Conservation (phyloP, 495 filamentous ascomycete genomes). For the Hyaloscypha bicolor region DNA sequence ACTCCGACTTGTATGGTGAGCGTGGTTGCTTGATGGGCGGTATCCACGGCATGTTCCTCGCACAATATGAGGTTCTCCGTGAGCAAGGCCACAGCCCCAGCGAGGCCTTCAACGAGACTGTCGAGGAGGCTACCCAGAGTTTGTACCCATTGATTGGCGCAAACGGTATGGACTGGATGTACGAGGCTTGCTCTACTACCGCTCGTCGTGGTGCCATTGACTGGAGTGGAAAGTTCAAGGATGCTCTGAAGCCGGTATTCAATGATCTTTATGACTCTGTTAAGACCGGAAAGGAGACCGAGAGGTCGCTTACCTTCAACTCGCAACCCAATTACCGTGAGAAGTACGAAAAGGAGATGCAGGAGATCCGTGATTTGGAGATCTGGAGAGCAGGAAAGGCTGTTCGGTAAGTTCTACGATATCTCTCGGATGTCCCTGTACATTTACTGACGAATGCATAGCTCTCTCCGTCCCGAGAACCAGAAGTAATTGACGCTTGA, state of each 20-base stretch:
- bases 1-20: constrained; percentile 99
- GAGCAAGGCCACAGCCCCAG: constrained; percentile 95
- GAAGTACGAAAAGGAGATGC: constrained; percentile 94
- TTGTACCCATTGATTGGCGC: constrained; percentile 95
- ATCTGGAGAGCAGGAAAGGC: constrained; percentile 99
- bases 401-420: constrained; percentile 62
- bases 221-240: constrained; percentile 95
- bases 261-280: constrained; percentile 94
- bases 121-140: constrained; percentile 97
- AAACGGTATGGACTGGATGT: constrained; percentile 99
- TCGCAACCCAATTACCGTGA: constrained; percentile 90
- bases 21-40: constrained; percentile 99
- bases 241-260: constrained; percentile 96
- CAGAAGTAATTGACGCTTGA: constrained; percentile 60
- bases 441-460: constrained; percentile 37
- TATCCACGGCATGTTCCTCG: constrained; percentile 99
- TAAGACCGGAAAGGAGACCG: constrained; percentile 84
- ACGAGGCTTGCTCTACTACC: constrained; percentile 98
- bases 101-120: constrained; percentile 99
- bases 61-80: constrained; percentile 99
- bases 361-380: constrained; percentile 94
- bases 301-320: constrained; percentile 94
- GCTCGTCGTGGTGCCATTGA: constrained; percentile 98
- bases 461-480: constrained; percentile 90
- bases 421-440: constrained; percentile 7